Evolutionary conservation across 2,329 filamentous ascomycete genomes (phyloP).

Genomic region (Arthrobotrys iridis): DNA sequence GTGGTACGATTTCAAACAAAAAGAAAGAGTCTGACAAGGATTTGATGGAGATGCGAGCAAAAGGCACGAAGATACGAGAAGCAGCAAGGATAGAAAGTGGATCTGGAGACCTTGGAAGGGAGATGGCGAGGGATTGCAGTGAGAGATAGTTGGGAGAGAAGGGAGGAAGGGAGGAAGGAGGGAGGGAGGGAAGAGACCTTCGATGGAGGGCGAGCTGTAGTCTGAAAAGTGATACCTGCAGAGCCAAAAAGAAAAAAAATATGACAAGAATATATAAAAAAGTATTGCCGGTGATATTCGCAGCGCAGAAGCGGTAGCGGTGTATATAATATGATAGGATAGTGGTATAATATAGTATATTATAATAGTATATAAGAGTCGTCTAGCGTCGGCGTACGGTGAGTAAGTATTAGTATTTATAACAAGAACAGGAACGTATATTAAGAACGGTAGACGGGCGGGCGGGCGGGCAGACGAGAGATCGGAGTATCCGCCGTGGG

Average conservation of each 20-base stretch:
- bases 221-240: too few relatives aligned
- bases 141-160: neutral
- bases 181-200: neutral
- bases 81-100: neutral
- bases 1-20: neutral
- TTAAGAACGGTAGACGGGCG: neutral
- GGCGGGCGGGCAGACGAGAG: neutral
- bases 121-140: constrained; percentile 14
- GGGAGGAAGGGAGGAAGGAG: neutral
- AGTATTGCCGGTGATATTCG: neutral
- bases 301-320: too few relatives aligned
- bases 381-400: neutral
- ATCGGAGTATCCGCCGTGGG: constrained; percentile 1
- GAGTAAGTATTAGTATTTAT: constrained; percentile 6
- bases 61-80: neutral
- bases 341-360: neutral
- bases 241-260: constrained; percentile 10
- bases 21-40: constrained; percentile 9
- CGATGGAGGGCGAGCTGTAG: neutral
- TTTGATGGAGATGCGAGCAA: neutral
- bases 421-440: neutral
- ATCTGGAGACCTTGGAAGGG: neutral
- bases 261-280: neutral
- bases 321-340: neutral
- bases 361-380: neutral